Percentiles rank a stretch among this genome's conserved stretches.
Conservation (phyloP, 306 rosid species). For the Pyrus pyrifolia region DNA sequence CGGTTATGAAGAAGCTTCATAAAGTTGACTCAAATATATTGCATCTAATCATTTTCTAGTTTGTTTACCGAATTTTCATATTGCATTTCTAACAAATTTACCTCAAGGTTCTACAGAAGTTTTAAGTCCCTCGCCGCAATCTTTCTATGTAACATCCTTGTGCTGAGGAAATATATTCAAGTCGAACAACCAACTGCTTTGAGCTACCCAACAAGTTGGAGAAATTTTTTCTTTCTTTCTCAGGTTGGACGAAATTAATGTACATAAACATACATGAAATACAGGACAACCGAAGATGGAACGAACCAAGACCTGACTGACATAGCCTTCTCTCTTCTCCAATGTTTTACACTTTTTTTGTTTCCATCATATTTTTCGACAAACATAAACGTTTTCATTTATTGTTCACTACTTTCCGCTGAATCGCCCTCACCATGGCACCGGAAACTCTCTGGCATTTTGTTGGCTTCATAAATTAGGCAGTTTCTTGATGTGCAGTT, state of each 20-base stretch:
- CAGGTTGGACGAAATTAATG: conserved; percentile 10
- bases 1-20: neutral
- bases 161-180: neutral
- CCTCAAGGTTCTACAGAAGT: neutral
- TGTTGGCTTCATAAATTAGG: conserved; percentile 26
- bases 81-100: too few species aligned
- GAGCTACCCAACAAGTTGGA: neutral
- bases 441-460: conserved; percentile 4
- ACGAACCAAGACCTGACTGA: neutral
- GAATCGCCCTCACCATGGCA: conserved; percentile 20
- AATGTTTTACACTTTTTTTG: neutral
- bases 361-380: neutral
- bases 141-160: neutral
- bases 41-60: neutral
- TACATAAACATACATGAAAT: neutral
- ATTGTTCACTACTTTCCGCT: conserved; percentile 9
- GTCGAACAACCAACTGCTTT: neutral
- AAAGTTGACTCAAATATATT: neutral
- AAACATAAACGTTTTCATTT: conserved; percentile 5
- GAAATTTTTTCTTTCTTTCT: neutral
- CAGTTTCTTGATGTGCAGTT: conserved; percentile 61
- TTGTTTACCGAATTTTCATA: neutral
- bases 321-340: neutral
- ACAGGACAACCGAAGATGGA: neutral
- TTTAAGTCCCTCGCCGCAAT: neutral